Base-by-base conservation (phyloP, 176 grass and related monocot genomes). In the Saccharum spontaneum region DNA sequence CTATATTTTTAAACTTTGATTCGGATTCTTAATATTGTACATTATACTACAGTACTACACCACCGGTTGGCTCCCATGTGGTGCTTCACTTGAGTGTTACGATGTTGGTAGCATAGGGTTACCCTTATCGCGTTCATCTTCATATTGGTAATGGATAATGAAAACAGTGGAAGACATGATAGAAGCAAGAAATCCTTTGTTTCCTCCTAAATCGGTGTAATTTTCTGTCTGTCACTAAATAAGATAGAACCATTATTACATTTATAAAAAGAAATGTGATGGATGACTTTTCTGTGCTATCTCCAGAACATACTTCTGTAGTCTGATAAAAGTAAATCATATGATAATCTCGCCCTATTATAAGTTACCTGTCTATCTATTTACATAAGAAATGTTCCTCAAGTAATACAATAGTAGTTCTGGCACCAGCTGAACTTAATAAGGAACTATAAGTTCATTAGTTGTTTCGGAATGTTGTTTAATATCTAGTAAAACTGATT, bases 401-500 rank as follows among this genome's bases (percentile, higher is more conserved):
- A 43, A 24, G 36, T 65, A 40, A 71, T 45, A 59, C 10, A 4
- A 7, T 28, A 28, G 4, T 48, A 38, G 10, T 57, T 57, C 7
- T 40, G 61, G 20, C 22, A 39, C 34, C 34, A 71, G 49, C 48
- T 71, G 14, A 71, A 44, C 5, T 55, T 55, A 20, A 15, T 55
- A 20, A 15, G 49, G 37, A 41, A 20, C 34, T 70, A 24, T 69
- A 57, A 54, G 10, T 40, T 70, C 13, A 4, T 69, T 69, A 69
- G 8, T 70, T 59, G 7, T 75, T 68, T 20, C 57, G 3, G 31
- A 41, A 68, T 34, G 31, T 10, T 89, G 39, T 69, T 83, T 78
- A 83, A n/a, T 74, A 44, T 86, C 37, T 30, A n/a, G 15, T 49
- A 11, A 83, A 83, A 83, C 1, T 22, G 76, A 64, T 62, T 79